Evolutionary conservation across 1,139 yeast species (phyloP), one percentile per base, ranked within the genome.

Genomic region (Yamadazyma sp.): DNA sequence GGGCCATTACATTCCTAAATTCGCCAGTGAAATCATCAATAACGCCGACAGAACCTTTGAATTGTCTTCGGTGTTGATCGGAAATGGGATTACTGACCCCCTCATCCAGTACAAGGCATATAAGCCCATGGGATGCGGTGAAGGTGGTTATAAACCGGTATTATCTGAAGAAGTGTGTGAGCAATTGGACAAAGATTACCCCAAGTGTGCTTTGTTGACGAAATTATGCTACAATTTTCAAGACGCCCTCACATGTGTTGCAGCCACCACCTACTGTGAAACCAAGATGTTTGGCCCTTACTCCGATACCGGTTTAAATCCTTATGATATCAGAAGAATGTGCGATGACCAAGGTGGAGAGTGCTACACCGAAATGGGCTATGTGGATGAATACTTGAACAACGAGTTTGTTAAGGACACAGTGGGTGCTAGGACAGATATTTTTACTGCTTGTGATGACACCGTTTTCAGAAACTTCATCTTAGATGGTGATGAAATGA

Each of bases 401-500:
- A 52, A 50, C 25, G 67, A 61, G 23, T 60, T 48, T 35, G 72
- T 66, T 30, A 84, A 82, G 67, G 77, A 76, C 46, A 87, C 87
- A 22, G 75, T 92, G 42, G 98, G 98, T 42, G 96, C 95, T 30
- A 96, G 89, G 60, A 94, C 88, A 40, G 94, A 86, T 41, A 65
- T 73, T 33, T 92, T 82, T 64, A 82, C 86, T 56, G 78, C 89
- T 25, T 92, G 98, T 74, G 88, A 87, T 72, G 80, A 82, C 59
- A 89, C 82, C 49, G 80, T 87, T 45, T 83, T 82, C 73, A 76
- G 83, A 57, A 84, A 83, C 71, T 90, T 90, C 62, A 60, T 84
- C 50, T 80, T 86, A 56, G 88, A 87, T 32, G 92, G 95, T 59
- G 94, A 86, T 63, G 85, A 90, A 88, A 82, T 82, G 88, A 84